Evolutionary conservation across 805 yeast genomes (phyloP), one percentile per base, ranked within the genome.

Genomic region (Kodamaea fukazawae): DNA sequence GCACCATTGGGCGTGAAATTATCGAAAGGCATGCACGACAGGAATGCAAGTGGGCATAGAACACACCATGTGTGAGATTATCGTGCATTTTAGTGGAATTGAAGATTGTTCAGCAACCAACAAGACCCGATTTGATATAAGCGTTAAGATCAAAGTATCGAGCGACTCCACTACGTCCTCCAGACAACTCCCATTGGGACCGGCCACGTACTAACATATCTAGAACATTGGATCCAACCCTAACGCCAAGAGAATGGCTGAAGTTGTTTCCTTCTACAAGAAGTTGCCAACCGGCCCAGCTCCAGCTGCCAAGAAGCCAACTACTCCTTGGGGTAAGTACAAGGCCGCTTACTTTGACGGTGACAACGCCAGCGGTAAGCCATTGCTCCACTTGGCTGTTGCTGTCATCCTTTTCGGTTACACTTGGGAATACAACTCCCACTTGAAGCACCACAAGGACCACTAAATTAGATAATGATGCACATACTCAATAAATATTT

Each of bases 221-320:
- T 63, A 82, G 84, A 90, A 88, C 84, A 75, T 93, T 53, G 96
- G 96, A 45, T 78, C 95, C 46, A 88, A 89, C 73, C 96, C 97
- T 60, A 85, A 91, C 58, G 98, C 98, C 56, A 87, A 88, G 79
- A 87, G 96, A 74, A 87, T 93, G 83, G 83, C 87, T 53, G 86
- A 86, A 66, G 96, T 91, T 58, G 97, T 91, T 57, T 76, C 86
- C 50, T 90, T 93, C 80, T 91, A 91, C 85, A 86, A 91, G 75
- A 82, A 88, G 55, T 80, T 91, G 58, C 99, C 99, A 63, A 90
- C 88, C 65, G 98, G 98, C 40, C 72, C 83, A 44, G 95, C 95
- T 46, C 81, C 91, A 51, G 80, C 80, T 54, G 69, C 79, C 50
- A 77, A 81, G 69, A 79, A 87, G 58, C 65, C 73, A 45, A 66